Conservation (phyloP, 2,329 filamentous ascomycete genomes). For the Trichoderma atrobrunneum region DNA sequence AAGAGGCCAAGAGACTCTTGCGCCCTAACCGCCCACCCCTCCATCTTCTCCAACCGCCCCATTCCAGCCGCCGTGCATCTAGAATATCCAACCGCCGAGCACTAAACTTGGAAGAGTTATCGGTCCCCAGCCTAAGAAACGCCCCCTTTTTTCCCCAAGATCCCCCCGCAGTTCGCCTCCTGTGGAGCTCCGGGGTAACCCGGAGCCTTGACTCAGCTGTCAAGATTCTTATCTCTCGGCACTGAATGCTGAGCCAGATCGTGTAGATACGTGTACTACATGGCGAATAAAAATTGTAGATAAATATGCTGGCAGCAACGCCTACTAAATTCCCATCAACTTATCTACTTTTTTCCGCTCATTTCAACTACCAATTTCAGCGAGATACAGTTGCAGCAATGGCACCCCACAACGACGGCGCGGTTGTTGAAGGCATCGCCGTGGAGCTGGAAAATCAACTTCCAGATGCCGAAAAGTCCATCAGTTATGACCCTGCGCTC, state of each 20-base stretch:
- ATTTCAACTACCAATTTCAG: background rate
- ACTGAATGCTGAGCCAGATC: background rate
- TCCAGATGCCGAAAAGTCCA: background rate
- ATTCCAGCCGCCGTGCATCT: background rate
- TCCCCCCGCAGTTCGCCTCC: background rate
- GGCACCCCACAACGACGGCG: background rate
- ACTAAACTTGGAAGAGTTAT: background rate
- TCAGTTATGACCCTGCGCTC: background rate
- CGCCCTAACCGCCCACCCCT: background rate
- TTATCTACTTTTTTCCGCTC: background rate
- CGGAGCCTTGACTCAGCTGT: background rate
- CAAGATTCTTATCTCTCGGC: background rate
- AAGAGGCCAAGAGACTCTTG: conserved; percentile 40
- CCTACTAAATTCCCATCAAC: background rate
- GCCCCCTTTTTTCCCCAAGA: background rate
- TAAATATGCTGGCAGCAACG: background rate
- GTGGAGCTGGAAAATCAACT: background rate
- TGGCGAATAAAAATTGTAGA: background rate
- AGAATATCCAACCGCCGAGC: background rate
- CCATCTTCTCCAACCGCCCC: background rate
- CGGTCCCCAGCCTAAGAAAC: background rate
- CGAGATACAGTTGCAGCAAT: background rate
- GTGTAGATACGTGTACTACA: background rate
- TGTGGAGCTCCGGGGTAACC: background rate
- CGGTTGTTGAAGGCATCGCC: background rate